Conservation (phyloP, 2,329 filamentous ascomycete genomes). For the Fusarium metavorans region DNA sequence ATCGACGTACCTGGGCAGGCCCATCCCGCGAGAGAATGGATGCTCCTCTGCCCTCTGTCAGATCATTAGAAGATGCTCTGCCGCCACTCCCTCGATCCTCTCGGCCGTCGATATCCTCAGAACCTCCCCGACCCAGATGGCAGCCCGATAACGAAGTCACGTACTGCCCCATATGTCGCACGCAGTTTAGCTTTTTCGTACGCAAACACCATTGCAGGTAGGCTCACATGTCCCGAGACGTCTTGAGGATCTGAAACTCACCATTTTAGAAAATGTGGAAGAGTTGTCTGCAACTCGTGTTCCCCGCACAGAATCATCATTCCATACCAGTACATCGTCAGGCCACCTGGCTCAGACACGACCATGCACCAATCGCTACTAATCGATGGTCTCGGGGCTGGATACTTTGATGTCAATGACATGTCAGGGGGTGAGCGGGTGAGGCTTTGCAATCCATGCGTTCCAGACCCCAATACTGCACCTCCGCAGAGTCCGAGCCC, state of each 20-base stretch:
- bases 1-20: constrained; percentile 29
- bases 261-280: constrained; percentile 81
- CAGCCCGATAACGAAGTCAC: constrained; percentile 88
- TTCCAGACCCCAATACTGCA: constrained; percentile 70
- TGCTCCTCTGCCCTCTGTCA: constrained; percentile 40
- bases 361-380: constrained; percentile 51
- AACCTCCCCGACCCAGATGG: constrained; percentile 79
- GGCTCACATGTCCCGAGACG: constrained; percentile 41
- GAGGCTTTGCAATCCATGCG: constrained; percentile 71
- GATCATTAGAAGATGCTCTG: constrained; percentile 26
- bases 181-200: constrained; percentile 85
- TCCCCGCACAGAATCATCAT: constrained; percentile 97
- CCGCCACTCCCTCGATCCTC: constrained; percentile 37
- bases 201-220: constrained; percentile 94
- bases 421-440: constrained; percentile 69
- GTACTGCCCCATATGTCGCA: constrained; percentile 85
- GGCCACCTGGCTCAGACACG: constrained; percentile 69
- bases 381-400: constrained; percentile 54
- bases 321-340: constrained; percentile 91
- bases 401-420: constrained; percentile 58
- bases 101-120: constrained; percentile 42
- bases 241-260: constrained; percentile 26
- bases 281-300: constrained; percentile 90
- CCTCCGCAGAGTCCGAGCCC: constrained; percentile 61
- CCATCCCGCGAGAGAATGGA: constrained; percentile 46